A percentile compares a stretch with the other conserved stretches of the same genome.
Evolutionary conservation across 768 basidiomycete genomes (phyloP).

Genomic region (Lentinula boryana): DNA sequence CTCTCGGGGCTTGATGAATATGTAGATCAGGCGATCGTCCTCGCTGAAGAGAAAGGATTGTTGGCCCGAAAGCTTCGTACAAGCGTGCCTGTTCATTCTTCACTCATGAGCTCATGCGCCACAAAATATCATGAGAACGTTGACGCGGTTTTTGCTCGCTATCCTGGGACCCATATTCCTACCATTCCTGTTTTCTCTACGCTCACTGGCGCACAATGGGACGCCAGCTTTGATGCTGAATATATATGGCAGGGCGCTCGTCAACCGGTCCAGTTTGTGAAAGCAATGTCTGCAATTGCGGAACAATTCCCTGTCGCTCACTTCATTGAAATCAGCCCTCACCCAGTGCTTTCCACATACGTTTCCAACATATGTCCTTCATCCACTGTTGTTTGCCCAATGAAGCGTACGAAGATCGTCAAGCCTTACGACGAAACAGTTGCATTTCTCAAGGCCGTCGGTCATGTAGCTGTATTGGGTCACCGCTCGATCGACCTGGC

Average conservation of each 20-base stretch:
- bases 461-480: slow-evolving; percentile 3
- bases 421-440: slow-evolving; percentile 16
- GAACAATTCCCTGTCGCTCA: slow-evolving; percentile 13
- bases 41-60: slow-evolving; percentile 20
- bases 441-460: slow-evolving; percentile 21
- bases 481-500: slow-evolving; percentile 14
- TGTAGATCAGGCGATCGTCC: slow-evolving; percentile 23
- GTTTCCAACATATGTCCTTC: slow-evolving; percentile 16
- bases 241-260: slow-evolving; percentile 37
- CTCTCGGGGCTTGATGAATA: slow-evolving; percentile 24
- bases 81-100: slow-evolving; percentile 31
- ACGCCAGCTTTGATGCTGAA: slow-evolving; percentile 21
- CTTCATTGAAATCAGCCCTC: slow-evolving; percentile 32
- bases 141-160: slow-evolving; percentile 25
- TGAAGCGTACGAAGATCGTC: slow-evolving; percentile 19
- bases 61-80: slow-evolving; percentile 32
- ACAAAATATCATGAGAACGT: slow-evolving; percentile 20
- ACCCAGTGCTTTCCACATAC: slow-evolving; percentile 32
- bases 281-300: slow-evolving; percentile 22
- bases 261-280: slow-evolving; percentile 28
- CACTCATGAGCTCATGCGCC: slow-evolving; percentile 29
- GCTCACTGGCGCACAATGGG: slow-evolving; percentile 19
- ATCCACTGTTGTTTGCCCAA: slow-evolving; percentile 16
- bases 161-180: slow-evolving; percentile 21
- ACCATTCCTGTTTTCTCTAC: slow-evolving; percentile 30